Evolutionary conservation across 2,329 filamentous ascomycete species (phyloP), one percentile per base, ranked within the genome.

Genomic region (Rhinocladiella similis): DNA sequence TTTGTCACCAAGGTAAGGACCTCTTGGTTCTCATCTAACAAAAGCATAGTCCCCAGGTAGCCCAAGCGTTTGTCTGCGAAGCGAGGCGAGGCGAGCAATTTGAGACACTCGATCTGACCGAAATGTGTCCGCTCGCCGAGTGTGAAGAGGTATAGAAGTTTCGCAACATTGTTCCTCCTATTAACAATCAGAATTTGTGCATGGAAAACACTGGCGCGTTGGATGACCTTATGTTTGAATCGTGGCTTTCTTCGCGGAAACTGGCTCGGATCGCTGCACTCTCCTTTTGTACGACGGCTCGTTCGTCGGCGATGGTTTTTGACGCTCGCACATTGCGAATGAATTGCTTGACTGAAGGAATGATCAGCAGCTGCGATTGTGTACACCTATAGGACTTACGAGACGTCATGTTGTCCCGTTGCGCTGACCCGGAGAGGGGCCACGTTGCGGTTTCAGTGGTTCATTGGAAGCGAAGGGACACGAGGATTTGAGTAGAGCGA

Each of bases 71-170:
- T 99, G 80, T 99, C 94, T 65, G 94, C 94, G 71, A 99, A 99
- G 57, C 93, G 90, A 63, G 95, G 92, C 39, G 94, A 99, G 56
- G 94, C 94, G 56, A 99, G 84, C 49, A 99, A 84, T 77, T 99
- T 99, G 69, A 99, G 83, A 75, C 94, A 99, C 84, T 99, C 94
- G 71, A 99, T 99, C 80, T 99, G 94, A 50, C 94, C 94, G 72
- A 99, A 99, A 76, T 99, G 94, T 55, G 94, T 99, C 69, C 94
- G 85, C 77, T 99, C 94, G 63, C 94, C 94, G 41, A 99, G 83
- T 1, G 94, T 99, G 75, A 99, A 99, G 59, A 99, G 90, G 73
- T 99, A 99, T 38, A 99, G 84, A 35, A 99, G 85, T 76, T 99
- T 99, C 58, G 94, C 92, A 68, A 99, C 94, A 83, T 99, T 99